Evolutionary conservation across 192 early-diverging fungal genomes (phyloP), one percentile per base, ranked within the genome.

Genomic region (Gamsiella multidivaricata): DNA sequence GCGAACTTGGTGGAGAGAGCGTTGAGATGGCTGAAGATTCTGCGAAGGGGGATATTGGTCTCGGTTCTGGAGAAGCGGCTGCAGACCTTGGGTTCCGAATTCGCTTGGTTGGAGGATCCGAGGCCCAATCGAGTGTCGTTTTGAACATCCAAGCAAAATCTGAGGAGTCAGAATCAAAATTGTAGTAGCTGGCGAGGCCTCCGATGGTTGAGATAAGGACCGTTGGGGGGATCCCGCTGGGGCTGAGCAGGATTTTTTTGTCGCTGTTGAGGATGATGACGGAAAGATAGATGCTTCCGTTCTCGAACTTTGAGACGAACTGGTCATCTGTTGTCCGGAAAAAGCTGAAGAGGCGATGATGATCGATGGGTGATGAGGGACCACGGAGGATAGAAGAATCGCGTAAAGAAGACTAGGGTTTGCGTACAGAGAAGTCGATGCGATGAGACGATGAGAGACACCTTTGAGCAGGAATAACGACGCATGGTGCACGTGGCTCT

Each of bases 201-300:
- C 52, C 74, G 3, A 69, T 55, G 15, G 54, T 78, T 0, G 74
- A 64, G 39, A 78, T 52, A 22, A 78, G 45, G 8, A 78, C 65
- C 4, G 74, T 78, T 3, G 74, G 74, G 2, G 61, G 66, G 0
- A 78, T 29, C 17, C 74, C 74, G 31, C 22, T 58, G 1, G 65
- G 60, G 28, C 65, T 80, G 15, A 83, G 64, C 2, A 83, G 47
- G 32, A 83, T 69, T 49, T 80, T 83, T 49, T 62, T 80, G 22
- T 83, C 82, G 41, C 82, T 83, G 37, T 70, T 80, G 53, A 83
- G 55, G n/a, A 83, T 42, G 25, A 83, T 64, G 11, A 69, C 50
- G 0, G 82, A 69, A 15, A 83, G 58, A n/a, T 83, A 83, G 50
- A 83, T 80, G 55, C 64, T 65, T 37, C 79, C 71, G 10, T 55